Percentiles rank a stretch among this genome's conserved stretches.
Conservation (phyloP, 371 early-diverging fungal genomes). For the Mucor racemosus region DNA sequence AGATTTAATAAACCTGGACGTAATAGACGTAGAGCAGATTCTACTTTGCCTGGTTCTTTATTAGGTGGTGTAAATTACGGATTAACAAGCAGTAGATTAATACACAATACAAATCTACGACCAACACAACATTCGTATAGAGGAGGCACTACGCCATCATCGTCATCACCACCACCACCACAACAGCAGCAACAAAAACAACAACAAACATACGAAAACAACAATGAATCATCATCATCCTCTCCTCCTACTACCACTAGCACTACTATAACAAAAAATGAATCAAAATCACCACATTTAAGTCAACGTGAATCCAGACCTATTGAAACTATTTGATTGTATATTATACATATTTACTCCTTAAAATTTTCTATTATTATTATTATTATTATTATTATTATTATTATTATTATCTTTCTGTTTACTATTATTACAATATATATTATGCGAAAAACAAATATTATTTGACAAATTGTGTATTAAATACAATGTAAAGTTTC, state of each 20-base stretch:
- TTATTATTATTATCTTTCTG: background rate
- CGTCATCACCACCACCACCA: background rate
- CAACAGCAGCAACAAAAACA: background rate
- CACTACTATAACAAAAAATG: background rate
- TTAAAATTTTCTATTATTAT: background rate
- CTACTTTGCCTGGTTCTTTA: conserved; percentile 34
- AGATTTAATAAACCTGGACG: conserved; percentile 50
- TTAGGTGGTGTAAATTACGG: conserved; percentile 51
- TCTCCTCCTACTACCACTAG: background rate
- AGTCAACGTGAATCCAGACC: conserved; percentile 16
- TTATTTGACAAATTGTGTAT: background rate
- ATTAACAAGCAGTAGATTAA: conserved; percentile 39
- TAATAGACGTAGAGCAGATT: conserved; percentile 46
- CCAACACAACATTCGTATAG: conserved; percentile 23
- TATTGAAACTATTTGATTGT: conserved; percentile 17
- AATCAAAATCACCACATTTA: conserved; percentile 6
- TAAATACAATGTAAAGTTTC: background rate
- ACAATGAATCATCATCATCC: background rate
- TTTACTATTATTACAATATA: background rate
- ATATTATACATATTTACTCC: conserved; percentile 1
- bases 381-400: conserved; percentile 1
- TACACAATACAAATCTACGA: conserved; percentile 21
- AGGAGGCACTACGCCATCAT: background rate
- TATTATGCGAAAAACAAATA: conserved; percentile 2
- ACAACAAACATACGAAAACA: background rate